Conservation (phyloP, 2,329 filamentous ascomycete species). For the Cladosporium sp. region DNA sequence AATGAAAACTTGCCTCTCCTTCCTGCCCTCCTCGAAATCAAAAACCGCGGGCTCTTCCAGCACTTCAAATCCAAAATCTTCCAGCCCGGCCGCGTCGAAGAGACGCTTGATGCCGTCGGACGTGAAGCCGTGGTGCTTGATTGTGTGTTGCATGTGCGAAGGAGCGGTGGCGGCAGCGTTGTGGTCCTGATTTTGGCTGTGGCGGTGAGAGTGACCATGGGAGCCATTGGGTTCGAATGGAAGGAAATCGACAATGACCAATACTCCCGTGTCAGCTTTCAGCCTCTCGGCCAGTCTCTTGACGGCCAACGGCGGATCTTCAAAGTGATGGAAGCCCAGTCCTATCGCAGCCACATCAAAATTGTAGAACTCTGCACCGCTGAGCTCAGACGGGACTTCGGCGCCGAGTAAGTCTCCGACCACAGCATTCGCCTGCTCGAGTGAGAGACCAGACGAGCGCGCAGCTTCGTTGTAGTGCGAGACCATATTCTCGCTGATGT, state of each 20-base stretch:
- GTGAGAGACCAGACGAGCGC: constrained; percentile 13
- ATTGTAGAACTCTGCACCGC: constrained; percentile 29
- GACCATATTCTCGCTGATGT: constrained; percentile 31
- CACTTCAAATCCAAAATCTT: constrained; percentile 29
- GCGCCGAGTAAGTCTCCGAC: constrained; percentile 36
- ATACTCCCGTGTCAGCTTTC: constrained; percentile 26
- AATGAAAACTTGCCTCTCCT: constrained; percentile 29
- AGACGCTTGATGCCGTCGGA: constrained; percentile 23
- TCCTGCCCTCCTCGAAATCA: constrained; percentile 23
- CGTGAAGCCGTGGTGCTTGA: constrained; percentile 32
- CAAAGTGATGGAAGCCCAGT: constrained; percentile 45
- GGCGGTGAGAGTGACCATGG: constrained; percentile 4
- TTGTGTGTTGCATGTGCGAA: constrained; percentile 28
- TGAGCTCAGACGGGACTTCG: constrained; percentile 22
- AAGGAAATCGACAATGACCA: constrained; percentile 28
- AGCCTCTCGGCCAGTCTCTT: constrained; percentile 25
- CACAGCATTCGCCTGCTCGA: constrained; percentile 26
- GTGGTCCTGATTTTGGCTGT: constrained; percentile 3
- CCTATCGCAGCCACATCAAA: constrained; percentile 43
- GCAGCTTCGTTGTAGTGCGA: constrained; percentile 28
- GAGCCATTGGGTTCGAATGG: constrained; percentile 17
- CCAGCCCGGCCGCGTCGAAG: constrained; percentile 25
- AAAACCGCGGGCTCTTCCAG: constrained; percentile 26
- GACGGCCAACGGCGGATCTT: constrained; percentile 24
- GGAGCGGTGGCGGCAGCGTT: constrained; percentile 12